Percentiles rank a stretch among this genome's conserved stretches.
These are phyloP conservation scores for Kuraishia ogatae DNA, from an alignment of 805 yeast species.

Conservation along the genomic window DNA sequence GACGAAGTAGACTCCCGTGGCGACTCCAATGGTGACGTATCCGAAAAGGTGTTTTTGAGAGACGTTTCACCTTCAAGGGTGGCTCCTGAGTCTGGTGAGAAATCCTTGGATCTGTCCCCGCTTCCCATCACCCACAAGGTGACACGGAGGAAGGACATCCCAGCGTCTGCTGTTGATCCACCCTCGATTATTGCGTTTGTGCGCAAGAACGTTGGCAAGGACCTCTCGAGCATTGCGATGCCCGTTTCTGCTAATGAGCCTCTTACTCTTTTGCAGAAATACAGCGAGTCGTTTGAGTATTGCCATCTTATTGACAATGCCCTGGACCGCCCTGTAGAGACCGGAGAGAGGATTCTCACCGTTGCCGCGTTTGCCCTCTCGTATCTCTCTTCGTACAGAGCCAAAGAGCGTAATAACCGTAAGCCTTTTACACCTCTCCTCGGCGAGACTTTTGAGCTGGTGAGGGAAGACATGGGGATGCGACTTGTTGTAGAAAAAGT, in stretches of 20 bases:
- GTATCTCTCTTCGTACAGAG: conserved; percentile 59
- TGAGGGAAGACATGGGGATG: conserved; percentile 73
- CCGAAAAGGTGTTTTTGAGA: background rate
- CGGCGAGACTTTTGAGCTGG: conserved; percentile 90
- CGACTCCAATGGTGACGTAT: background rate
- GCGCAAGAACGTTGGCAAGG: conserved; percentile 89
- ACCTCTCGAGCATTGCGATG: conserved; percentile 76
- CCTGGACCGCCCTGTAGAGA: conserved; percentile 30
- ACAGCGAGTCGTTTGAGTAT: conserved; percentile 77
- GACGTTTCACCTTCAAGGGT: background rate
- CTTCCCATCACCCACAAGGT: conserved; percentile 41
- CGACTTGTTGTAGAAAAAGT: conserved; percentile 81
- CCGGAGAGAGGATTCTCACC: conserved; percentile 52
- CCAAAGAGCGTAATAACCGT: conserved; percentile 66
- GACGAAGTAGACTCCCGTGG: background rate
- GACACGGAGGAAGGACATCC: conserved; percentile 49
- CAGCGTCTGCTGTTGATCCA: conserved; percentile 55
- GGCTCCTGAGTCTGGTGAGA: background rate
- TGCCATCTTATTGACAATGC: conserved; percentile 59
- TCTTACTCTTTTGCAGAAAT: conserved; percentile 67
- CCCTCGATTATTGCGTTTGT: conserved; percentile 76
- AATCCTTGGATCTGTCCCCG: conserved; percentile 47
- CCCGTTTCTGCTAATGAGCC: conserved; percentile 96
- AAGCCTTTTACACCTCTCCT: conserved; percentile 93
- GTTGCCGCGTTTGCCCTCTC: conserved; percentile 82